Evolutionary conservation across 78 protist genomes (phyloP).

Genomic region (Speleostelium caveatum): DNA sequence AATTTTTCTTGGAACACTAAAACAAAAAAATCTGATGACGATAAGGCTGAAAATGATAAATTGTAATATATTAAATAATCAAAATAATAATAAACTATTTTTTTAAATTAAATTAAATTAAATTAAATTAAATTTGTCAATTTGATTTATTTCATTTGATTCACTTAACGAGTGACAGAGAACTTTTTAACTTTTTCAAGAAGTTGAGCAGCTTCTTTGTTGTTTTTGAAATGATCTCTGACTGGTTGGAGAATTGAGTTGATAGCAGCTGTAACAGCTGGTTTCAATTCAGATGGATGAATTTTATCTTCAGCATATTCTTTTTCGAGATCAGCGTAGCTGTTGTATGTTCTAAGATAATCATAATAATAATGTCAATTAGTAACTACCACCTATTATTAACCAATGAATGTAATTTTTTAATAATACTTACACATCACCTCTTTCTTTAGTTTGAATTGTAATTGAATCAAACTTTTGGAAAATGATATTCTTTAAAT

Average conservation of each 20-base stretch:
- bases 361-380: neutral
- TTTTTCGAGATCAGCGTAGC: constrained; percentile 28
- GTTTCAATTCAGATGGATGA: constrained; percentile 92
- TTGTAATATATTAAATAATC: too few species aligned
- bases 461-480: constrained; percentile 49
- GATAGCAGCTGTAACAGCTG: constrained; percentile 85
- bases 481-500: constrained; percentile 70
- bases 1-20: too few species aligned
- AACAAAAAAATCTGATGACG: too few species aligned
- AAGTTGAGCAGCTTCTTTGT: constrained; percentile 85
- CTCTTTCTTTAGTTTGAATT: constrained; percentile 29
- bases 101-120: too few species aligned
- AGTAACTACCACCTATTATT: neutral
- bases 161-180: constrained; percentile 79
- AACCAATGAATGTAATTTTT: neutral
- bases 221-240: constrained; percentile 86
- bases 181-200: constrained; percentile 81
- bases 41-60: too few species aligned
- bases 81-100: too few species aligned
- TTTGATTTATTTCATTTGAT: too few species aligned
- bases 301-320: constrained; percentile 39
- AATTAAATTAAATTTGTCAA: too few species aligned
- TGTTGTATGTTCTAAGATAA: constrained; percentile 19
- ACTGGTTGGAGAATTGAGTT: constrained; percentile 93
- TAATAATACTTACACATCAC: constrained; percentile 18